A percentile compares a stretch with the other conserved stretches of the same genome.
Evolutionary conservation across 2,329 filamentous ascomycete species (phyloP).

Genomic region (Akanthomyces uredinophilus): DNA sequence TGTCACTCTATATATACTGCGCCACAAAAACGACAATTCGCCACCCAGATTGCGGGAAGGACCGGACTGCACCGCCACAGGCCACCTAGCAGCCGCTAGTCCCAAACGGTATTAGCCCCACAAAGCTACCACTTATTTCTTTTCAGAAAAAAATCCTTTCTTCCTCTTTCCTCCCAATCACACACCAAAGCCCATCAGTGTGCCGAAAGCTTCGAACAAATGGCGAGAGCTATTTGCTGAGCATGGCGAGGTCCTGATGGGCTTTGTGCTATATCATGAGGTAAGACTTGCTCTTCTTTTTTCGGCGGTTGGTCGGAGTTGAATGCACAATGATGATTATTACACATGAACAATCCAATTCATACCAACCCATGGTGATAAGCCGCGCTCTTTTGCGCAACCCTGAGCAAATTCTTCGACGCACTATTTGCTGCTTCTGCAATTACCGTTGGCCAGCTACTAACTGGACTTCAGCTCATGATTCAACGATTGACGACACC

Average conservation of each 20-base stretch:
- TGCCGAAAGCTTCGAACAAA: conserved; percentile 1
- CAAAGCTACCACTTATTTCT: conserved; percentile 11
- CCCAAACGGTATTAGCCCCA: conserved; percentile 21
- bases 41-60: conserved; percentile 23
- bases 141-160: conserved; percentile 10
- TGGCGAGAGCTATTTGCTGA: background rate
- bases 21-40: conserved; percentile 20
- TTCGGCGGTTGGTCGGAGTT: background rate
- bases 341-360: conserved; percentile 56
- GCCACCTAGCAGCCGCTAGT: conserved; percentile 18
- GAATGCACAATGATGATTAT: conserved; percentile 33
- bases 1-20: conserved; percentile 18
- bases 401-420: conserved; percentile 42
- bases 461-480: conserved; percentile 19
- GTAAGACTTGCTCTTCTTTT: conserved; percentile 1
- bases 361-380: conserved; percentile 55
- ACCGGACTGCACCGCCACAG: conserved; percentile 33
- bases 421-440: conserved; percentile 13
- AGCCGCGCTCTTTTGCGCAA: conserved; percentile 46
- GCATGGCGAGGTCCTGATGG: background rate
- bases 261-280: conserved; percentile 1
- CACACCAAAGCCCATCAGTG: conserved; percentile 15
- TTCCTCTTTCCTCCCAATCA: conserved; percentile 17
- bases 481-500: conserved; percentile 1
- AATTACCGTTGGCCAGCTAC: background rate